phyloP scores from a whole-genome alignment of 305 asterid species.

The Nicotiana rustica region DNA sequence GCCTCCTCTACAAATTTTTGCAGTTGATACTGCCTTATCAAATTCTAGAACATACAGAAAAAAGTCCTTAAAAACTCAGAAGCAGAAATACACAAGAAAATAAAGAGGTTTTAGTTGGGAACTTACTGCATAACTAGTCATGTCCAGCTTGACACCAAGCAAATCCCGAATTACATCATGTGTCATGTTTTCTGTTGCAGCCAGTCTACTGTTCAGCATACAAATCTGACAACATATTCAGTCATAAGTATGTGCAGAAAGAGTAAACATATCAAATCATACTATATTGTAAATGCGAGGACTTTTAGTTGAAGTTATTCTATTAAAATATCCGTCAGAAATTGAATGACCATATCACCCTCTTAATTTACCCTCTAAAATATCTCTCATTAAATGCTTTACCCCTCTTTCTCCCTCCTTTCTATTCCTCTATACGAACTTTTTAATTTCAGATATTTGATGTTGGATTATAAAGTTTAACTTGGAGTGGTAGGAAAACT shows the following conservation, averaged over 20 bases:
- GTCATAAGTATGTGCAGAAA: constrained; percentile 27
- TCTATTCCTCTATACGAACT: no score
- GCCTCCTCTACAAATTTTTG: constrained; percentile 81
- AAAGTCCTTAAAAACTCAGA: constrained; percentile 15
- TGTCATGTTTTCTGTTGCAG: constrained; percentile 90
- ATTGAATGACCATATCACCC: no score
- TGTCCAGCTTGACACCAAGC: constrained; percentile 90
- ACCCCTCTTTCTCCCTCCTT: no score
- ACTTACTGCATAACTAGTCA: constrained; percentile 85
- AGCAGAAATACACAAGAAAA: constrained; percentile 28
- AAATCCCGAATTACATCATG: constrained; percentile 96
- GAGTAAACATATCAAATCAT: not conserved
- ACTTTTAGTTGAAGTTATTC: no score
- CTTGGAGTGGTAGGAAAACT: no score
- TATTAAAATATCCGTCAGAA: no score
- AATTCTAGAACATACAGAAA: constrained; percentile 56
- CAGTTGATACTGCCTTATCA: constrained; percentile 74
- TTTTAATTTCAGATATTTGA: no score
- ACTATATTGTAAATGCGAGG: no score
- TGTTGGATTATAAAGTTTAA: no score
- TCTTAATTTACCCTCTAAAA: no score
- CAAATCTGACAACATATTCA: constrained; percentile 60
- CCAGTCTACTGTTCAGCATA: constrained; percentile 75
- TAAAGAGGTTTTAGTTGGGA: constrained; percentile 28
- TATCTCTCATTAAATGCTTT: no score